Evolutionary conservation across 2,329 filamentous ascomycete species (phyloP).

Genomic region (Daldinia sp.): DNA sequence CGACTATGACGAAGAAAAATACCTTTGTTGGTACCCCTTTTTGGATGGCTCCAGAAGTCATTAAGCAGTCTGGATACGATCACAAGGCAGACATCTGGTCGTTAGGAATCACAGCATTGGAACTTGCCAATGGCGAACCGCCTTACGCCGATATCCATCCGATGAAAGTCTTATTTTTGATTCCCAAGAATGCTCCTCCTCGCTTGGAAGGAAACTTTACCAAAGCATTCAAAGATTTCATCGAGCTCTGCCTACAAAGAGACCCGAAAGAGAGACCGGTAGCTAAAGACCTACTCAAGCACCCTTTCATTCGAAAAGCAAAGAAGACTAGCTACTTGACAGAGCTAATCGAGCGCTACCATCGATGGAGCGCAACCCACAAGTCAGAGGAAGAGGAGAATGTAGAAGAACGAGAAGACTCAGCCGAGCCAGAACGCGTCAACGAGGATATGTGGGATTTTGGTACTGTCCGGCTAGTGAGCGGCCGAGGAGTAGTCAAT

Average conservation of each 20-base stretch:
- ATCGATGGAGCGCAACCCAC: constrained; percentile 85
- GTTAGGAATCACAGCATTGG: constrained; percentile 91
- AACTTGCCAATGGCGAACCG: constrained; percentile 90
- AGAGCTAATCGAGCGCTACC: constrained; percentile 91
- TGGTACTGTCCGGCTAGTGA: constrained; percentile 89
- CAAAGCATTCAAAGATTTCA: constrained; percentile 85
- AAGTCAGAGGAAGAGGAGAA: constrained; percentile 78
- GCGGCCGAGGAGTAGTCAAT: constrained; percentile 68
- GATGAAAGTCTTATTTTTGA: constrained; percentile 97
- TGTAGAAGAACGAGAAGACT: constrained; percentile 68
- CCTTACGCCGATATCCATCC: constrained; percentile 97
- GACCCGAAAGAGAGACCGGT: constrained; percentile 91
- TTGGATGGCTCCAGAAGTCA: constrained; percentile 99
- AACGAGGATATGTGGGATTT: constrained; percentile 98
- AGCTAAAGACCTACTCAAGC: constrained; percentile 86
- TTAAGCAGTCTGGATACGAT: constrained; percentile 97
- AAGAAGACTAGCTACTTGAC: constrained; percentile 98
- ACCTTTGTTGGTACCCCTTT: constrained; percentile 98
- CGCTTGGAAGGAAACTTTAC: constrained; percentile 84
- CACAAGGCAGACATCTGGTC: constrained; percentile 99
- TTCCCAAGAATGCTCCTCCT: constrained; percentile 93
- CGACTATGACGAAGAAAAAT: constrained; percentile 99
- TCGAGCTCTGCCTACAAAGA: constrained; percentile 85
- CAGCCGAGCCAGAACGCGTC: constrained; percentile 67
- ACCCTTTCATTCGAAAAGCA: constrained; percentile 89